Percentiles rank a stretch among this genome's conserved stretches.
These are phyloP conservation scores for Breynia disticha DNA, from an alignment of 441 rosid species.

Conservation along the genomic window DNA sequence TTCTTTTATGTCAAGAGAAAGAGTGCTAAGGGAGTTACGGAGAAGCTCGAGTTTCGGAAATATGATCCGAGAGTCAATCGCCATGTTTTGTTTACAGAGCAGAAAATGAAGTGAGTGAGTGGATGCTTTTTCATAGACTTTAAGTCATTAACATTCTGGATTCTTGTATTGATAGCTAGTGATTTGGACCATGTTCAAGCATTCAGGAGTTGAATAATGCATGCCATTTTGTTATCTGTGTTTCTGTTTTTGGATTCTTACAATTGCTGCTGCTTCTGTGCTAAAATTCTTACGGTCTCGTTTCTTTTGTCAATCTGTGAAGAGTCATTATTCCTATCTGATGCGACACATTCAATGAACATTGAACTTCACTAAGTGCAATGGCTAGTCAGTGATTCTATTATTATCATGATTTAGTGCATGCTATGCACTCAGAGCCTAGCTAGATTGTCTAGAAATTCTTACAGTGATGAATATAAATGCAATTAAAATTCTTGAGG, in stretches of 20 bases:
- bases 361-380: too few species aligned
- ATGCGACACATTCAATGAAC: too few species aligned
- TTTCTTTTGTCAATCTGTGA: too few species aligned
- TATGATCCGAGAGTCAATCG: constrained; percentile 87
- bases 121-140: background rate
- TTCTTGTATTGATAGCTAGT: background rate
- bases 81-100: constrained; percentile 81
- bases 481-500: too few species aligned
- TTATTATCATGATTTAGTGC: too few species aligned
- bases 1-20: constrained; percentile 93
- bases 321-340: too few species aligned
- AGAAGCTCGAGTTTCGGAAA: constrained; percentile 90
- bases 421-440: too few species aligned
- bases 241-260: background rate
- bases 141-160: background rate
- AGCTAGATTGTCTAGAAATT: too few species aligned
- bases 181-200: background rate
- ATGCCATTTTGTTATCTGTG: background rate
- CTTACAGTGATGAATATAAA: too few species aligned
- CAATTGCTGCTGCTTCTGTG: background rate
- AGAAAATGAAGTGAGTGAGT: constrained; percentile 79
- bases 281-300: too few species aligned
- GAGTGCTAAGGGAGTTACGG: constrained; percentile 60
- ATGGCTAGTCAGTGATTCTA: too few species aligned
- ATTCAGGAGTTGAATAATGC: background rate